Evolutionary conservation across 768 basidiomycete species (phyloP), one percentile per base, ranked within the genome.

Genomic region (Suillus clintonianus): DNA sequence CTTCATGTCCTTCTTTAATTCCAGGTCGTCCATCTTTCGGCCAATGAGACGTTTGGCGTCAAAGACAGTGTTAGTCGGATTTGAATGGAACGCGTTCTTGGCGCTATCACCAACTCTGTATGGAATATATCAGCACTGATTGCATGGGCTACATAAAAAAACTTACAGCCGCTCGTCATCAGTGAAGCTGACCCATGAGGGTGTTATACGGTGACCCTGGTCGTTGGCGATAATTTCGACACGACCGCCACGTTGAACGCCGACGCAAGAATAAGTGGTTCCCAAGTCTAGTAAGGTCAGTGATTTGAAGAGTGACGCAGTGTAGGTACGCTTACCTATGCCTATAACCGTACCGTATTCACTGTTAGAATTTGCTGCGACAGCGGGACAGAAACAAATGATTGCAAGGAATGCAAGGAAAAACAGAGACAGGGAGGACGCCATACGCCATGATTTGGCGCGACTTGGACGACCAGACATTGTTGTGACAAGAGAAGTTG

Each of bases 231-330:
- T 92, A 67, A 92, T 94, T 80, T 94, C 92, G 61, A 95, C 92
- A 66, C 89, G 90, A 64, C 93, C 93, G 62, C 88, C 89, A 59
- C 88, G 89, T 76, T 91, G 89, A 32, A 95, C 90, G 82, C 92
- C 95, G 72, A 98, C 96, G 82, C 95, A 97, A 67, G 95, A 97
- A 81, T 97, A 95, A 70, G 92, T 94, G 68, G 95, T 97, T 81
- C 95, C 95, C 81, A 97, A 81, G 83, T 97, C 94, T 91, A 39
- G 48, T 61, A 4, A 61, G 17, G 58, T 77, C 50, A 66, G 64
- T 59, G 30, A 19, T 17, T 27, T 30, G 22, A 19, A 41, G 60
- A 32, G 60, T 7, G 45, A 37, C 8, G 8, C 50, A 2, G 3
- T 22, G 19, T 2, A 15, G n/a, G 14, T 62, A 36, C 2, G 79